Evolutionary conservation across 1,139 yeast species (phyloP).

Genomic region (Debaryomyces singareniensis): DNA sequence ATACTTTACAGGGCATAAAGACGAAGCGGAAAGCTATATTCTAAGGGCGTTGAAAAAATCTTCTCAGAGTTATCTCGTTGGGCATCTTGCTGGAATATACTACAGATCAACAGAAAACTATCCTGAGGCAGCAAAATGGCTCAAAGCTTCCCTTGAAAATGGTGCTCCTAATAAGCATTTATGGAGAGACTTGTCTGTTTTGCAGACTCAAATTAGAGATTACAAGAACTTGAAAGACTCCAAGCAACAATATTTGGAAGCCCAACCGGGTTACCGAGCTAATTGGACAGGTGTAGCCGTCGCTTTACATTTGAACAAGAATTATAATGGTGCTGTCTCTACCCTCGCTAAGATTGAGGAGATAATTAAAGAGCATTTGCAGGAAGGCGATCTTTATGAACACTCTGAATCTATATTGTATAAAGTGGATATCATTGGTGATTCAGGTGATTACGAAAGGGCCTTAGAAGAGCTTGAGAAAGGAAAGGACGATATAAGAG

Average conservation of each 20-base stretch:
- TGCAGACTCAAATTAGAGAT: slow-evolving; percentile 78
- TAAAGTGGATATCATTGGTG: slow-evolving; percentile 60
- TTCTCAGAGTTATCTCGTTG: slow-evolving; percentile 56
- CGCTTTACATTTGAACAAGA: slow-evolving; percentile 73
- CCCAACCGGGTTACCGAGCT: slow-evolving; percentile 79
- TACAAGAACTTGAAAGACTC: slow-evolving; percentile 56
- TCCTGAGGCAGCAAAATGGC: slow-evolving; percentile 74
- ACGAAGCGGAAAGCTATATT: slow-evolving; percentile 62
- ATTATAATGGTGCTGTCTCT: slow-evolving; percentile 60
- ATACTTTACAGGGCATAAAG: slow-evolving; percentile 42
- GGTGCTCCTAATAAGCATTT: slow-evolving; percentile 79
- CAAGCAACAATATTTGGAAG: slow-evolving; percentile 64
- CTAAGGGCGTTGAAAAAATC: slow-evolving; percentile 56
- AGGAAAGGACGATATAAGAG: slow-evolving; percentile 51
- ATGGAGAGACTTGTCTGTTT: slow-evolving; percentile 71
- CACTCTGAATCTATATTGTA: slow-evolving; percentile 76
- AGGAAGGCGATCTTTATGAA: slow-evolving; percentile 64
- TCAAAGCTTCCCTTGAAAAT: slow-evolving; percentile 67
- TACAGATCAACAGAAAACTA: slow-evolving; percentile 68
- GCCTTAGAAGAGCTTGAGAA: slow-evolving; percentile 60
- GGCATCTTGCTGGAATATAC: slow-evolving; percentile 84
- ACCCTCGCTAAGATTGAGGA: slow-evolving; percentile 72
- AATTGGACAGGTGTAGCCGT: slow-evolving; percentile 90
- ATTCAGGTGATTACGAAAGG: slow-evolving; percentile 53
- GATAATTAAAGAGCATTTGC: slow-evolving; percentile 60